Evolutionary conservation across 1,139 yeast species (phyloP), one percentile per base, ranked within the genome.

Genomic region (Sugiyamaella pinicola): DNA sequence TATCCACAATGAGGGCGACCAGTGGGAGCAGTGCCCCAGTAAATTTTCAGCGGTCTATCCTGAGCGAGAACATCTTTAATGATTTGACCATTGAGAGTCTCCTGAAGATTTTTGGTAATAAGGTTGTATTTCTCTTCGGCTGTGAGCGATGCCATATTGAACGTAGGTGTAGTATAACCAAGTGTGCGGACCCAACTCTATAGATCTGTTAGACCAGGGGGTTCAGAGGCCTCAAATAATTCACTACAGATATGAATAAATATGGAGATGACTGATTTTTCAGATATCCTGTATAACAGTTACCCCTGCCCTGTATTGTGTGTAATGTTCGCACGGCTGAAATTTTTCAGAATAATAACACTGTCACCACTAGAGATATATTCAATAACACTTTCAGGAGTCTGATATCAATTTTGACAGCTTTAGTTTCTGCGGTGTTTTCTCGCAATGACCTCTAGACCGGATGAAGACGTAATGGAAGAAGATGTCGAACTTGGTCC

Each of bases 1-100:
- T 95, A 95, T 44, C 97, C 99, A 76, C 98, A 91, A 73, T 95
- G 99, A 44, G 98, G 97, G 71, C 83, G 87, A 47, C 99, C 99
- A 5, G 99, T 95, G 53, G 96, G 96, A 7, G 93, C 91, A 21
- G 91, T 84, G 59, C 98, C 97, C 99, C 98, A 95, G 82, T 95
- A 95, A 65, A 95, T 74, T 67, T 82, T 86, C 62, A 91, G 69
- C 4, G 96, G 91, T 61, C 96, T 81, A 64, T 89, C 81, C 67
- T 87, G 85, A 67, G 85, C 95, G 59, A 93, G 77, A 33, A 90
- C 82, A 66, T 89, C 80, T 69, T 87, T 86, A 73, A 95, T 89
- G 72, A 90, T 89, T 70, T 87, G 93, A 38, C 82, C 86, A 70
- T 93, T 90, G 58, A 93, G 80, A 54, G 87, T 93, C 74, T 95